A percentile compares a stretch with the other conserved stretches of the same genome.
Evolutionary conservation across 2,329 filamentous ascomycete species (phyloP).

Genomic region (Karstenula rhodostoma): DNA sequence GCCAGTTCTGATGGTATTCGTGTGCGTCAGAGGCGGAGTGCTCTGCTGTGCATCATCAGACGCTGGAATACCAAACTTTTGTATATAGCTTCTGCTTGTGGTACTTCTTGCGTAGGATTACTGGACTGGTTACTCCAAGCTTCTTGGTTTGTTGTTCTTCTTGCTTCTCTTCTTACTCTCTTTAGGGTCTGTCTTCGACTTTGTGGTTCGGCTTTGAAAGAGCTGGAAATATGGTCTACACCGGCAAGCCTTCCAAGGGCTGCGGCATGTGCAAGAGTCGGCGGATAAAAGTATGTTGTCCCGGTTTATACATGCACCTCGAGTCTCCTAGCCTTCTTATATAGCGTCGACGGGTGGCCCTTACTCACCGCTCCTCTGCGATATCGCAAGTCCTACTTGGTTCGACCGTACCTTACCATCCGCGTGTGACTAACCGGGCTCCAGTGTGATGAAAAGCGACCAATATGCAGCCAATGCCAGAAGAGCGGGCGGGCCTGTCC

Average conservation of each 20-base stretch:
- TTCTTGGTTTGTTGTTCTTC: constrained; percentile 18
- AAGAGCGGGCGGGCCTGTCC: constrained; percentile 44
- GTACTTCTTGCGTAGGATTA: constrained; percentile 16
- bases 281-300: constrained; percentile 70
- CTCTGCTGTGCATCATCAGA: constrained; percentile 9
- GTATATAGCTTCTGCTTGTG: constrained; percentile 20
- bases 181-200: constrained; percentile 16
- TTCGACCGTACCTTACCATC: background rate
- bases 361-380: constrained; percentile 3
- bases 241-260: constrained; percentile 58
- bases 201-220: constrained; percentile 17
- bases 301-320: constrained; percentile 1
- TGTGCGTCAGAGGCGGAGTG: constrained; percentile 38
- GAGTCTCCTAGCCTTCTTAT: constrained; percentile 14
- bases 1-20: constrained; percentile 32
- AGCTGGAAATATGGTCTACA: constrained; percentile 46
- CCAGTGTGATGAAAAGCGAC: constrained; percentile 48
- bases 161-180: constrained; percentile 20
- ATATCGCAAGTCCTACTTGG: background rate
- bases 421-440: constrained; percentile 17
- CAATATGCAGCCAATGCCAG: constrained; percentile 47
- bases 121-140: constrained; percentile 11
- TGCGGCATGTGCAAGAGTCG: constrained; percentile 79
- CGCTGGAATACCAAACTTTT: background rate
- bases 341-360: background rate